Evolutionary conservation across 345 rosid genomes (phyloP), one percentile per base, ranked within the genome.

Genomic region (Linum tenue): DNA sequence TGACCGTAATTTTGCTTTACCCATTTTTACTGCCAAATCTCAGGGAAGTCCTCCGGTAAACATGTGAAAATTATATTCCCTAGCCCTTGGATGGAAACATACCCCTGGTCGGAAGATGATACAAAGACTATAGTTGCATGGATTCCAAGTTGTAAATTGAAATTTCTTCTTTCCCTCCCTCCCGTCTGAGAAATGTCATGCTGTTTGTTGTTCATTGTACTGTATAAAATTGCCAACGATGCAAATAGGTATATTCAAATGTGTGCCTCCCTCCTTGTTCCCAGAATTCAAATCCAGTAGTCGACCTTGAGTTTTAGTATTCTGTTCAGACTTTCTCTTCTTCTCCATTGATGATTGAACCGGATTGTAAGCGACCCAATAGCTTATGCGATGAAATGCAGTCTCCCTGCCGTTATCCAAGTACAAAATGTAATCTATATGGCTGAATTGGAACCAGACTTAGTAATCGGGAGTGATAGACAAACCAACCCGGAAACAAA

Each of bases 1-100:
- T 43, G 39, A 48, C 38, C 39, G 38, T 31, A 62, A 39, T 37
- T 7, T 14, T 9, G n/a, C 3, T 1, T 16, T 4, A 1, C 8
- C 3, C 7, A 39, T 36, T 8, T 14, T 8, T 10, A 59, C 10
- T 59, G 62, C 62, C 40, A 59, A 59, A 22, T 37, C 31, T 59
- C 62, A 59, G 62, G 62, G 62, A 59, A 36, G 62, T 35, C 62
- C 62, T 59, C 62, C 62, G 1, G 62, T 59, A 39, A 59, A 59
- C 39, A 22, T 59, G 62, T 59, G 62, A 59, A 4, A 15, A 41
- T 4, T 8, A 0, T 4, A 48, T 9, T 9, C 53, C 14, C 53
- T 48, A 48, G 14, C 9, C 53, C 53, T 10, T 15, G 9, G 11
- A 9, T 5, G 53, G 14, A 7, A 1, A 48, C 9, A 48, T 15